These are phyloP conservation scores for Termitomyces eurrhizus DNA, from an alignment of 768 basidiomycete species.

Conservation along the genomic window DNA sequence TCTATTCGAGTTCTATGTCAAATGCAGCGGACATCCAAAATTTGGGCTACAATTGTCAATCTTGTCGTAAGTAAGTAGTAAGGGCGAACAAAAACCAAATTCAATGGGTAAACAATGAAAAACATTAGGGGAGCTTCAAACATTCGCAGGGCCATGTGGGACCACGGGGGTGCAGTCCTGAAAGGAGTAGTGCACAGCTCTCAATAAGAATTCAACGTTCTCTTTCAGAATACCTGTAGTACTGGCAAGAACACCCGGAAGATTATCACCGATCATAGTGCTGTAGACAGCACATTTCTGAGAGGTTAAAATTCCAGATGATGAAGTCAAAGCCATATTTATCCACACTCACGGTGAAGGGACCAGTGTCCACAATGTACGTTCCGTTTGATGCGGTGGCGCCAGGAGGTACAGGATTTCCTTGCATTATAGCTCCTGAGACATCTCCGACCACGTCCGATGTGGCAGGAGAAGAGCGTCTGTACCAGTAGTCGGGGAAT, in stretches of 20 bases:
- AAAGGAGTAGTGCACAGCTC: constrained; percentile 3
- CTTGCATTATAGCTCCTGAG: background rate
- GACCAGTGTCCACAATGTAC: constrained; percentile 6
- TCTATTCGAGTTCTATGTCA: background rate
- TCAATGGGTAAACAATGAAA: background rate
- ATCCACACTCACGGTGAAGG: background rate
- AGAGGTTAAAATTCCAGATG: background rate
- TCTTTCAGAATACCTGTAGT: constrained; percentile 12
- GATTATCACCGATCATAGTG: constrained; percentile 5
- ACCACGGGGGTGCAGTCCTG: constrained; percentile 4
- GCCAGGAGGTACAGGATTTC: constrained; percentile 6
- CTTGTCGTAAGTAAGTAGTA: background rate
- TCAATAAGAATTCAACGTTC: constrained; percentile 13
- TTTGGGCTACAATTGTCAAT: background rate
- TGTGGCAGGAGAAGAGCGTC: constrained; percentile 4
- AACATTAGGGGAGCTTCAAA: background rate
- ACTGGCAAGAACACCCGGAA: constrained; percentile 10
- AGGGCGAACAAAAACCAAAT: background rate
- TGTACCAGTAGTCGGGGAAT: constrained; percentile 11
- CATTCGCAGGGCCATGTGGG: constrained; percentile 8
- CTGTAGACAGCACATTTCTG: constrained; percentile 8
- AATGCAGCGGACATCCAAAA: background rate
- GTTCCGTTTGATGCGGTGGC: constrained; percentile 7
- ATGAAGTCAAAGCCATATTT: background rate
- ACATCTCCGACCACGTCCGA: background rate